Conservation (phyloP, 192 early-diverging fungal genomes). For the Coemansia sp. region DNA sequence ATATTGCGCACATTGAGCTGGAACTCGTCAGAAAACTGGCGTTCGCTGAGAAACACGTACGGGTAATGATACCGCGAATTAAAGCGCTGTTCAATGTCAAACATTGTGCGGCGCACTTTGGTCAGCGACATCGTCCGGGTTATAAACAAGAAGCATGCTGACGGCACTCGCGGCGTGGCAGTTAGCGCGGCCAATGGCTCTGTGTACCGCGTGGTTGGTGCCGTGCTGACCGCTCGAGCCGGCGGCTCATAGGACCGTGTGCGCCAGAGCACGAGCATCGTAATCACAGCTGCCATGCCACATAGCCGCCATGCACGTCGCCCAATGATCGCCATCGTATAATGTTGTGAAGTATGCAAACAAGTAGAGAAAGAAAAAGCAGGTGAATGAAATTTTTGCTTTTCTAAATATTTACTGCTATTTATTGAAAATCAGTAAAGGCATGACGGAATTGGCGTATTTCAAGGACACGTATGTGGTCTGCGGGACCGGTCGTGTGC, state of each 20-base stretch:
- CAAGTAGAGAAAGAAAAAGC: background rate
- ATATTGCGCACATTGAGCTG: slow-evolving; percentile 20
- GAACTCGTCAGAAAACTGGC: slow-evolving; percentile 61
- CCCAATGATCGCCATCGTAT: background rate
- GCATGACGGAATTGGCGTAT: slow-evolving; percentile 14
- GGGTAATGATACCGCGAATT: slow-evolving; percentile 68
- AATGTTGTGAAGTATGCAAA: background rate
- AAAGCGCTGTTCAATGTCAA: slow-evolving; percentile 62
- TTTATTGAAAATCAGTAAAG: background rate
- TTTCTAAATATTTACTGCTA: background rate
- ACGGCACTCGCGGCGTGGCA: background rate
- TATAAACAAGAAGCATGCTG: slow-evolving; percentile 51
- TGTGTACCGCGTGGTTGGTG: background rate
- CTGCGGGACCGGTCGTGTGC: slow-evolving; percentile 5
- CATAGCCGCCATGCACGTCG: background rate
- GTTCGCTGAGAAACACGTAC: slow-evolving; percentile 72
- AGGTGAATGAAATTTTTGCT: background rate
- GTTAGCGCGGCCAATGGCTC: background rate
- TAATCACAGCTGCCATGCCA: background rate
- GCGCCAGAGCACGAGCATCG: background rate
- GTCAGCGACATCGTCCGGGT: slow-evolving; percentile 56
- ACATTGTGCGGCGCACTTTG: slow-evolving; percentile 57
- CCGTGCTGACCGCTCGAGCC: background rate
- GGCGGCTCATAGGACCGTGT: background rate
- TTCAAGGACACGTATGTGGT: slow-evolving; percentile 28